phyloP scores from a whole-genome alignment of 179 eudicot genomes.

The Silene coronaria region DNA sequence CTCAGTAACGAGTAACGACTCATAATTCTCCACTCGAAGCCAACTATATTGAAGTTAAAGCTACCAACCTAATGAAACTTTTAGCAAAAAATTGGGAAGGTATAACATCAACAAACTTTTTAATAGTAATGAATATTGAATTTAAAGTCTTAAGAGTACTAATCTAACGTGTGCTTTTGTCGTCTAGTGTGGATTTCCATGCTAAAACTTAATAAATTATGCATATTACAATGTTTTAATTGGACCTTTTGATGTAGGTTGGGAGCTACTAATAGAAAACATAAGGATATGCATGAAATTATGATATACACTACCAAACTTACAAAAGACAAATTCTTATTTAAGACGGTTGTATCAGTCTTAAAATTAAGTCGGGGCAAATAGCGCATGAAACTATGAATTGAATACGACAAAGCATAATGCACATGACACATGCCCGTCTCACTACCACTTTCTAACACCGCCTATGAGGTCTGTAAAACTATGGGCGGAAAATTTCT shows the following conservation, averaged over 20 bases:
- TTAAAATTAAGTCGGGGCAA: no score
- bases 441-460: no score
- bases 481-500: no score
- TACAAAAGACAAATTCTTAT: not conserved
- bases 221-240: slow-evolving; percentile 11
- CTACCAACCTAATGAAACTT: no score
- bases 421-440: no score
- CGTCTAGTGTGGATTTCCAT: not conserved
- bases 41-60: not conserved
- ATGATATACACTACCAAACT: not conserved
- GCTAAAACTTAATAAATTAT: not conserved
- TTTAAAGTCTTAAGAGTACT: not conserved
- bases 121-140: not conserved
- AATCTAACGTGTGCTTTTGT: not conserved
- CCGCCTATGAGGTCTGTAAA: no score
- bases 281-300: slow-evolving; percentile 3
- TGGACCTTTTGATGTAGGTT: not conserved
- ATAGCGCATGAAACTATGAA: no score
- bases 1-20: not conserved
- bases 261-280: slow-evolving; percentile 4
- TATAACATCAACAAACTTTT: not conserved
- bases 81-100: not conserved
- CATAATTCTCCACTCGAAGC: not conserved
- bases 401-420: no score
- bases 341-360: not conserved